Conservation (phyloP, 208 protist species). For the Leishmania arabica region DNA sequence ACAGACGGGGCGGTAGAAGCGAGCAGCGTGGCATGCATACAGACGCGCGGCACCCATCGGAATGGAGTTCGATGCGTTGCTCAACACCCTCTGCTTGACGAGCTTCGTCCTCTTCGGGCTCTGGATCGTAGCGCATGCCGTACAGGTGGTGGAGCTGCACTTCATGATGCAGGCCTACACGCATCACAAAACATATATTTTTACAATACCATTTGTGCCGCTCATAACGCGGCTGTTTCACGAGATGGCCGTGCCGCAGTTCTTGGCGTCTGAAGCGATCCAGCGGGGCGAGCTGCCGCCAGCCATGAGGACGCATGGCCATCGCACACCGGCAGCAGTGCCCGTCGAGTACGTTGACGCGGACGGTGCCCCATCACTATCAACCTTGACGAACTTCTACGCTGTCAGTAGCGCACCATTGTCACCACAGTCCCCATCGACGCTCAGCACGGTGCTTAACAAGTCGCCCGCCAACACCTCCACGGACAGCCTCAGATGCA, state of each 20-base stretch:
- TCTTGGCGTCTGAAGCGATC: slow-evolving; percentile 34
- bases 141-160: slow-evolving; percentile 27
- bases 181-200: slow-evolving; percentile 31
- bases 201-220: slow-evolving; percentile 50
- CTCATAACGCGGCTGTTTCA: slow-evolving; percentile 52
- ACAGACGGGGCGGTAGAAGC: neutral
- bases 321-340: neutral
- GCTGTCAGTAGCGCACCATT: neutral
- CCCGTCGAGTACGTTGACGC: slow-evolving; percentile 6
- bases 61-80: slow-evolving; percentile 41
- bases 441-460: neutral
- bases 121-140: slow-evolving; percentile 26
- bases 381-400: neutral
- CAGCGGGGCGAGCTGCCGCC: slow-evolving; percentile 20
- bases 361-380: neutral
- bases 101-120: slow-evolving; percentile 34
- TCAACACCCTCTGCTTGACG: slow-evolving; percentile 44
- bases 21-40: neutral
- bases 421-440: neutral
- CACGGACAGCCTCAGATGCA: neutral
- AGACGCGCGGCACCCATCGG: neutral
- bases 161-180: slow-evolving; percentile 25
- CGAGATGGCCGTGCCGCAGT: slow-evolving; percentile 44
- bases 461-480: neutral
- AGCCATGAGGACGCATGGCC: neutral